Evolutionary conservation across 108 stramenopile species (phyloP), one percentile per base, ranked within the genome.

Genomic region (Mediolabrus comicus): DNA sequence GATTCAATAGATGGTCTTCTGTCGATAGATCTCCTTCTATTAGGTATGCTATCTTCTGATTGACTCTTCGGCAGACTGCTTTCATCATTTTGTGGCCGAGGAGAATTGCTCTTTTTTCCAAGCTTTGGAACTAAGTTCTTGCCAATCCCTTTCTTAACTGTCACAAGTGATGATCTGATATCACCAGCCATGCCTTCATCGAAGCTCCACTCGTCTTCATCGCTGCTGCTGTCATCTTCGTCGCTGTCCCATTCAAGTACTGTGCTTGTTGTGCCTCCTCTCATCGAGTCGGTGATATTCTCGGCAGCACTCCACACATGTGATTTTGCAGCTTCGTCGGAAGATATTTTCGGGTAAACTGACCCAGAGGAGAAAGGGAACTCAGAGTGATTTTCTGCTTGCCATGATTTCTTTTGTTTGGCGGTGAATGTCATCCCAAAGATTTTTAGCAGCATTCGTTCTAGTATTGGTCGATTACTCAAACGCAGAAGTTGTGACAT

Each of bases 351-450:
- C n/a, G 78, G 86, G 62, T 91, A 86, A 10, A 68, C 74, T 26
- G 70, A 74, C 16, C 83, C 74, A 36, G 86, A 74, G 3, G 90
- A 91, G 38, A 91, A 88, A 12, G 89, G 90, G 53, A 91, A 91
- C 57, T 91, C 90, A 14, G 71, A 62, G 34, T 91, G 84, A 72
- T 86, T 75, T 9, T 78, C 74, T 7, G 27, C 57, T 65, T 27
- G 54, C 79, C 81, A 76, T 30, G 74, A 75, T 31, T 53, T 16
- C 9, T 27, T n/a, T 35, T 76, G 49, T 1, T 29, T 62, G 19
- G 65, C 35, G 7, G 52, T 13, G 26, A 54, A 31, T 32, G 52
- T 29, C 32, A 65, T 19, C 29, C 52, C 64, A 53, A 30, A 65
- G 0, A 33, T 34, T 0, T 17, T 52, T 9, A 65, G 28, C 1